Base-by-base conservation (phyloP, 2,329 filamentous ascomycete species). In the Diaporthe caulivora region DNA sequence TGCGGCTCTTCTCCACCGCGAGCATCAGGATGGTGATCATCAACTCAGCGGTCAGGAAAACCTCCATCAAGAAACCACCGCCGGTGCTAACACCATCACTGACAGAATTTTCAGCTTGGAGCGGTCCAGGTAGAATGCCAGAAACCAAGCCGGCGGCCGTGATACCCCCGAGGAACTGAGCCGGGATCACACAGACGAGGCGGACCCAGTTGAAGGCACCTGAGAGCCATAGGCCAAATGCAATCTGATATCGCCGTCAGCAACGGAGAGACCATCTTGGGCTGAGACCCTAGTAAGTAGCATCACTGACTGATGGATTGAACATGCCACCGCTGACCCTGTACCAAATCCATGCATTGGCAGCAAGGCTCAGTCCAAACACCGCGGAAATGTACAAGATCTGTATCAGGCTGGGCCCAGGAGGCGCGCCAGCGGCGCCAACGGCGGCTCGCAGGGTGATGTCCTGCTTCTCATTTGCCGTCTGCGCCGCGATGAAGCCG, bases 1-100 rank as follows among this genome's bases (percentile, higher is more conserved):
- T 87, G 75, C 88, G 88, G 79, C 91, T 89, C 78, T 92, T 91
- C 75, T 91, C 88, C 10, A 86, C 86, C 0, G 88, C 89, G 54
- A 90, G 81, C 88, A 91, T 90, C 77, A 87, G 84, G 70, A 89
- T 85, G 2, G 87, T 85, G 53, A 89, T 82, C 24, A 88, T 83
- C 24, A 89, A 79, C 76, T 87, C 83, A 1, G 86, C 82, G 0
- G 87, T 89, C 34, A 89, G 80, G 72, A 89, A 85, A 79, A 87
- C 84, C 76, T 89, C 87, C 72, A 89, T 86, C 77, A 89, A 87
- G 24, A 89, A 78, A 18, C 87, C 87, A 73, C 86, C 86, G 0
- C 80, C 81, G 64, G 84, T 81, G 40, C 81, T 84, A 0, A 86
- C 79, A 7, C 82, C 83, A 3, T 81, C 82, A 15, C 83, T 82